phyloP scores from a whole-genome alignment of 306 rosid species.

The Vicia sativa region DNA sequence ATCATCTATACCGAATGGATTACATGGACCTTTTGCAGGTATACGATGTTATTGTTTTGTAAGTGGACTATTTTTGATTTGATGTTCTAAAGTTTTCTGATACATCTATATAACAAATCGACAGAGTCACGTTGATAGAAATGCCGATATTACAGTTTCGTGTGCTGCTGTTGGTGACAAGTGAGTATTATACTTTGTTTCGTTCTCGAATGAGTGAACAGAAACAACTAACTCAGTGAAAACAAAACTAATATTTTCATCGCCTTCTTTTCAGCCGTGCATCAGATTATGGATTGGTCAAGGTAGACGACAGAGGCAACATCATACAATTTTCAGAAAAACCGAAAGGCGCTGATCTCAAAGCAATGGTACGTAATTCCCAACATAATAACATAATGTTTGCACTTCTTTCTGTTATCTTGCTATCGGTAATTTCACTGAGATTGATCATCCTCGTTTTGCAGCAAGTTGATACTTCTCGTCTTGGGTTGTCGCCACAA shows the following conservation, averaged over 20 bases:
- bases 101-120: conserved; percentile 29
- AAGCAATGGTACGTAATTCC: conserved; percentile 83
- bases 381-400: conserved; percentile 20
- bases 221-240: conserved; percentile 18
- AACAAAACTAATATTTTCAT: conserved; percentile 3
- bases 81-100: conserved; percentile 32
- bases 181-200: conserved; percentile 40
- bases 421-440: conserved; percentile 19
- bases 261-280: conserved; percentile 80
- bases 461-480: conserved; percentile 79
- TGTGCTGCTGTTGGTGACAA: conserved; percentile 71
- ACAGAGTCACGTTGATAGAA: conserved; percentile 79
- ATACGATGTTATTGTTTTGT: conserved; percentile 12
- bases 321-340: conserved; percentile 75
- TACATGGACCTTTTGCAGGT: conserved; percentile 92
- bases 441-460: conserved; percentile 5
- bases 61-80: conserved; percentile 1
- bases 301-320: conserved; percentile 70
- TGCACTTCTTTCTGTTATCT: conserved; percentile 23
- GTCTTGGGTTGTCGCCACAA: conserved; percentile 69
- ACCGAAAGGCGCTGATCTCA: conserved; percentile 70
- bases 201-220: conserved; percentile 20
- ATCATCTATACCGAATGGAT: conserved; percentile 97
- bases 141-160: conserved; percentile 81
- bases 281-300: conserved; percentile 86